These are phyloP conservation scores for Leishmania major DNA, from an alignment of 208 protist genomes.

Conservation along the genomic window DNA sequence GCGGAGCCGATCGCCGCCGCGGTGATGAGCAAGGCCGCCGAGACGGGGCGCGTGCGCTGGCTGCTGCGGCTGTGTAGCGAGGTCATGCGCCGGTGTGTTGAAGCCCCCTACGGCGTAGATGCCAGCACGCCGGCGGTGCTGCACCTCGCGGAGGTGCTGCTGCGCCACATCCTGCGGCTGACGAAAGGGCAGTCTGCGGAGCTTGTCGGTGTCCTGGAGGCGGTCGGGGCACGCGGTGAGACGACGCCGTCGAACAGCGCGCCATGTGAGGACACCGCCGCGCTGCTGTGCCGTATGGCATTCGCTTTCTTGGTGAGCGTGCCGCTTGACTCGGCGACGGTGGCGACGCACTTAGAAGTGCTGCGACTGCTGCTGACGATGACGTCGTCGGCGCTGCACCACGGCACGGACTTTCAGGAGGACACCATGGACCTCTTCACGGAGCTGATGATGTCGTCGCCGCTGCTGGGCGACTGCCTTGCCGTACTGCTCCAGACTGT, in stretches of 20 bases:
- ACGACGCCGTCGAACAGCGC: not conserved
- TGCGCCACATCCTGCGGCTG: conserved; percentile 57
- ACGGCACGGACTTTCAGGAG: conserved; percentile 54
- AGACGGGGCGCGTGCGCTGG: conserved; percentile 54
- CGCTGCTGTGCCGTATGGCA: conserved; percentile 51
- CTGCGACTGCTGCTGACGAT: conserved; percentile 73
- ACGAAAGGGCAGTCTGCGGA: conserved; percentile 34
- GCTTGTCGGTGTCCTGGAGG: conserved; percentile 47
- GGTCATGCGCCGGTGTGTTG: conserved; percentile 31
- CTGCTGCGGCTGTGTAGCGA: conserved; percentile 48
- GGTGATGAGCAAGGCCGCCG: conserved; percentile 23
- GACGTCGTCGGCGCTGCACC: conserved; percentile 77
- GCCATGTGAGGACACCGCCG: conserved; percentile 19
- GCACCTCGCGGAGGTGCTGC: conserved; percentile 53
- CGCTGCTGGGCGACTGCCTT: conserved; percentile 42
- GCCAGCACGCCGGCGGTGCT: conserved; percentile 34
- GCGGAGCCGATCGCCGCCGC: conserved; percentile 45
- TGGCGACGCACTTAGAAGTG: conserved; percentile 52
- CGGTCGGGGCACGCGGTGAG: not conserved
- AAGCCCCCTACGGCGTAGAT: conserved; percentile 28
- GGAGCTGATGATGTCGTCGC: conserved; percentile 67
- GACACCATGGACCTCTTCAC: conserved; percentile 76
- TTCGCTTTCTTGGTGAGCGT: conserved; percentile 50
- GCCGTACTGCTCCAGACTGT: conserved; percentile 48
- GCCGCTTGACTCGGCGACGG: conserved; percentile 38